Conservation (phyloP, 1,284 basidiomycete species). For the Porphyrellus sp. region DNA sequence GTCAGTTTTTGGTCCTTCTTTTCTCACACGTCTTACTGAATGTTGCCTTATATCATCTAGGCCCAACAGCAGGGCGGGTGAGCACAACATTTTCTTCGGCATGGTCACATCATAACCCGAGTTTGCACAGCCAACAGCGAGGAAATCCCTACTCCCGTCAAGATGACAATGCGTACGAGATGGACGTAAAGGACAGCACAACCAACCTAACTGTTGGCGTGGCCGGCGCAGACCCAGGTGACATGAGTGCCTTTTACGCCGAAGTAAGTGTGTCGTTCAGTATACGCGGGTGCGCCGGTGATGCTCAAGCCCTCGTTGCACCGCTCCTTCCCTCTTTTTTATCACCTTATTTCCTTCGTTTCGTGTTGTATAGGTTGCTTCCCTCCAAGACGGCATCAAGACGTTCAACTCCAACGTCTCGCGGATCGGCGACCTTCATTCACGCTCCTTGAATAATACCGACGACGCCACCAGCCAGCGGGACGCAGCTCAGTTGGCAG, state of each 20-base stretch:
- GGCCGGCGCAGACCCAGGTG: constrained; percentile 39
- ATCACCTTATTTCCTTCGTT: not conserved
- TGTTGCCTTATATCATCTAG: constrained; percentile 35
- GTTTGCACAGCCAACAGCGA: constrained; percentile 51
- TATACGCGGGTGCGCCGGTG: not conserved
- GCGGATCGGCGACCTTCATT: constrained; percentile 70
- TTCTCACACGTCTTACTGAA: constrained; percentile 5
- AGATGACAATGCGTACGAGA: constrained; percentile 64
- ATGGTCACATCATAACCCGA: not conserved
- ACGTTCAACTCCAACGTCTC: constrained; percentile 70
- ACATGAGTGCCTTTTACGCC: constrained; percentile 72
- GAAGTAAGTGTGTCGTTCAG: constrained; percentile 50
- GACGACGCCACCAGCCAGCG: constrained; percentile 67
- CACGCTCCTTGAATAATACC: constrained; percentile 73
- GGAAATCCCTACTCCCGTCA: constrained; percentile 65
- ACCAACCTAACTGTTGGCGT: constrained; percentile 42
- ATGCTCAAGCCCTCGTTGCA: not conserved
- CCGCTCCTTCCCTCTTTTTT: not conserved
- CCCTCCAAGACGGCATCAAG: constrained; percentile 68
- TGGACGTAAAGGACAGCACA: constrained; percentile 63
- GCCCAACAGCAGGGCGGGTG: constrained; percentile 63
- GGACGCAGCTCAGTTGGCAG: constrained; percentile 64
- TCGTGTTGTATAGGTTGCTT: constrained; percentile 52
- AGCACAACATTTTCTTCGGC: constrained; percentile 30
- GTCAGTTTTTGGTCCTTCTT: constrained; percentile 39